Evolutionary conservation across 805 yeast genomes (phyloP).

Genomic region (Kuraishia floccosa): DNA sequence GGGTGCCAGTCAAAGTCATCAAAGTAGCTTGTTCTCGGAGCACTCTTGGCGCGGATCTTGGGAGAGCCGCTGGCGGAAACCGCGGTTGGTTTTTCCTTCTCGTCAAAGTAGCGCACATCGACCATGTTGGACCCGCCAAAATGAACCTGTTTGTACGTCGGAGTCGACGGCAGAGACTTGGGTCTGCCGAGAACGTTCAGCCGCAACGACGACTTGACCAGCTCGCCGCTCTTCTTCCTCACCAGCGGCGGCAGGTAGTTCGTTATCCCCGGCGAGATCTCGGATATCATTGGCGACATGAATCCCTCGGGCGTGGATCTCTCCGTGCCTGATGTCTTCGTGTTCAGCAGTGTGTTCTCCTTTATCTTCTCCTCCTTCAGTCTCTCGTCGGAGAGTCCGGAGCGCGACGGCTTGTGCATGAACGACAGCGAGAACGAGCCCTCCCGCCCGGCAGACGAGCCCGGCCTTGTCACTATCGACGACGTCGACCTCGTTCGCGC

Average conservation of each 20-base stretch:
- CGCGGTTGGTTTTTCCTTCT: conserved; percentile 65
- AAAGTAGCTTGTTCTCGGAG: conserved; percentile 3
- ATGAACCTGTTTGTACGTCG: conserved; percentile 68
- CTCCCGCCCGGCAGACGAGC: background rate
- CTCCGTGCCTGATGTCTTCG: background rate
- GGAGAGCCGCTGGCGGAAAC: conserved; percentile 65
- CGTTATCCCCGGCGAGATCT: background rate
- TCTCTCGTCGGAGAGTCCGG: background rate
- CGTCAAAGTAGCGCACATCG: conserved; percentile 64
- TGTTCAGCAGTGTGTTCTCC: conserved; percentile 1
- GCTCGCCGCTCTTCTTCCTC: conserved; percentile 83
- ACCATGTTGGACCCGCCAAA: conserved; percentile 54
- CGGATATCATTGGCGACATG: background rate
- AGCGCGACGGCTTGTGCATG: conserved; percentile 1
- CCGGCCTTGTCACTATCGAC: too few relatives aligned
- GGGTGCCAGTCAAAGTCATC: conserved; percentile 2
- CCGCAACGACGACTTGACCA: conserved; percentile 66
- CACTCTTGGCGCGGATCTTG: conserved; percentile 4
- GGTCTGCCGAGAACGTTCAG: conserved; percentile 16
- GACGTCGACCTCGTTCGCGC: too few relatives aligned
- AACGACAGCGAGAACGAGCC: background rate
- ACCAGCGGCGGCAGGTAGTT: conserved; percentile 28
- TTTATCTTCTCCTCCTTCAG: background rate
- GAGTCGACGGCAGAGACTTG: conserved; percentile 38
- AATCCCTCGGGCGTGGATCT: background rate